Conservation (phyloP, 2,329 filamentous ascomycete genomes). For the Pezicula carpinea region DNA sequence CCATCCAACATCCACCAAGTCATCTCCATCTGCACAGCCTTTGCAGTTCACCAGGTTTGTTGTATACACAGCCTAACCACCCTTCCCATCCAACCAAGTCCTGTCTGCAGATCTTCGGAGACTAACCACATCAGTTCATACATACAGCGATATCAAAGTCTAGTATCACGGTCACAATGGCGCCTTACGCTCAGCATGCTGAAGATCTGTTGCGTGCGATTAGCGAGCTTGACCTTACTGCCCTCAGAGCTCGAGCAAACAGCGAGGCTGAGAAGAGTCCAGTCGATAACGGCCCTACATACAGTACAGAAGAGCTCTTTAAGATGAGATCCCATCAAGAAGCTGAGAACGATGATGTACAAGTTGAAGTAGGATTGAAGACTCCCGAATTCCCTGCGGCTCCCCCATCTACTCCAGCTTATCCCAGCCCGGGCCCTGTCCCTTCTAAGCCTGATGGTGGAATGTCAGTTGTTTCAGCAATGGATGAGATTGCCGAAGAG, state of each 20-base stretch:
- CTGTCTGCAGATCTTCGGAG: not conserved
- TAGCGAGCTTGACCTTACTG: slow-evolving; percentile 19
- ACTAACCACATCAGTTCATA: not conserved
- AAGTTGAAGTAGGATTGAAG: not conserved
- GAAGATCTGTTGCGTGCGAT: slow-evolving; percentile 19
- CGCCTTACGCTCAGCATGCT: slow-evolving; percentile 1
- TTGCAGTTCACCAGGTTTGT: not conserved
- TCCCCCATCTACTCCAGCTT: slow-evolving; percentile 1
- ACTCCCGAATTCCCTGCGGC: slow-evolving; percentile 7
- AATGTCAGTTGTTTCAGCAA: no score
- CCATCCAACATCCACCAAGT: not conserved
- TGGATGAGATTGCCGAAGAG: no score
- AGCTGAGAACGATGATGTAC: not conserved
- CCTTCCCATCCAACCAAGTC: not conserved
- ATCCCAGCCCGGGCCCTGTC: not conserved
- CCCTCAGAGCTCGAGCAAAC: slow-evolving; percentile 4
- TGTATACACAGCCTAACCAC: not conserved
- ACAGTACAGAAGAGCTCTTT: slow-evolving; percentile 17
- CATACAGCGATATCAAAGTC: no score
- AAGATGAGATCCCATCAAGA: slow-evolving; percentile 5
- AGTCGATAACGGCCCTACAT: slow-evolving; percentile 4
- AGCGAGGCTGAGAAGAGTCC: not conserved
- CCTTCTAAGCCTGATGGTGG: no score
- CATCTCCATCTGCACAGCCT: not conserved
- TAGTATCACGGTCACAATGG: slow-evolving; percentile 2